phyloP scores from a whole-genome alignment of 371 early-diverging fungal genomes.

The Mycotypha africana region DNA sequence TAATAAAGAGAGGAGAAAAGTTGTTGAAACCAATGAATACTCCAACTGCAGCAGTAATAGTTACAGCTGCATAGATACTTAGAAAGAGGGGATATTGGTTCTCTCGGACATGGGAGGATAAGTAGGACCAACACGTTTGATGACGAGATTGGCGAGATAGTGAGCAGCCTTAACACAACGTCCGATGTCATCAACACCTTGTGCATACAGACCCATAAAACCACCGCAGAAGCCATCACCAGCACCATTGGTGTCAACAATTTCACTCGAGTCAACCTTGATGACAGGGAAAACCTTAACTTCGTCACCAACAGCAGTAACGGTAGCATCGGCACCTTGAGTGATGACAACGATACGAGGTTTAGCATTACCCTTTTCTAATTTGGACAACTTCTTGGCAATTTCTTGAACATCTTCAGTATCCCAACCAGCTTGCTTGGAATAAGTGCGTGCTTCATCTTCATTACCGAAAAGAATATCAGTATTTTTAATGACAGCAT shows the following conservation, averaged over 20 bases:
- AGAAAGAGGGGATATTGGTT: slow-evolving; percentile 40
- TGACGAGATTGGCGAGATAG: slow-evolving; percentile 87
- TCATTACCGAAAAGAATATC: slow-evolving; percentile 96
- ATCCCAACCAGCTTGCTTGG: slow-evolving; percentile 61
- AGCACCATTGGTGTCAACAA: slow-evolving; percentile 96
- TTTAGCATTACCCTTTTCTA: slow-evolving; percentile 76
- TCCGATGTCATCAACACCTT: slow-evolving; percentile 55
- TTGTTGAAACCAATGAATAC: too few relatives aligned
- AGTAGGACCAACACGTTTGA: slow-evolving; percentile 85
- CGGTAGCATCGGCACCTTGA: slow-evolving; percentile 78
- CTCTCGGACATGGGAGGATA: slow-evolving; percentile 57
- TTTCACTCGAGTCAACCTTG: slow-evolving; percentile 59
- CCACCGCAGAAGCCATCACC: slow-evolving; percentile 97
- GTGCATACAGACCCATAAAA: slow-evolving; percentile 80
- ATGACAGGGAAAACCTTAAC: slow-evolving; percentile 66
- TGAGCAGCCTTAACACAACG: slow-evolving; percentile 81
- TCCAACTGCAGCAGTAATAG: too few relatives aligned
- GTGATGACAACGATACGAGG: slow-evolving; percentile 91
- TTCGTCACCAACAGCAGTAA: slow-evolving; percentile 64
- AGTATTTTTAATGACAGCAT: slow-evolving; percentile 75
- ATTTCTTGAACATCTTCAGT: slow-evolving; percentile 72
- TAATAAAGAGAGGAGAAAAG: slow-evolving; percentile 1
- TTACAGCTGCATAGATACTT: too few relatives aligned
- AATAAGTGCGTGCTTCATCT: slow-evolving; percentile 86
- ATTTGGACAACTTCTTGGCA: slow-evolving; percentile 74